Base-by-base conservation (phyloP, 1,139 yeast species). In the Kazachstania sp. region DNA sequence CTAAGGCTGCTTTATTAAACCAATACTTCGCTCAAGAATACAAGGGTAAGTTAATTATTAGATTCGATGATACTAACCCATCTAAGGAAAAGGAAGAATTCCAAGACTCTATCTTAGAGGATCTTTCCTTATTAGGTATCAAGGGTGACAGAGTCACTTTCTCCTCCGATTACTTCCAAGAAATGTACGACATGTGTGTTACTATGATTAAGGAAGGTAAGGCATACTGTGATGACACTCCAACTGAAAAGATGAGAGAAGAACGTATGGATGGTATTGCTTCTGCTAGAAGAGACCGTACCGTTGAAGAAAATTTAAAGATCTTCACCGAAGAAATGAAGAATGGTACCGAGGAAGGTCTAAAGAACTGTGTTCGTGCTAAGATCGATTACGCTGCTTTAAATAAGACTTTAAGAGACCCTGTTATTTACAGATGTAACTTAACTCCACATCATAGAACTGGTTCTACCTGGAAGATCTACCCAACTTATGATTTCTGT, bases 401-500 rank as follows among this genome's bases (percentile, higher is more conserved):
- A 57, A 92, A 92, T 80, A 92, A 92, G 73, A 84, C 97, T 48
- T 72, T 92, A 63, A 84, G 98, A 73, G 98, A 92, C 67, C 97
- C 97, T 40, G 97, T 90, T 51, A 84, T 92, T 58, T 92, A 88
- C 81, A 83, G 98, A 77, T 83, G 95, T 71, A 90, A 90, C 75
- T 72, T 86, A 65, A 87, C 95, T 54, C 97, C 98, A 49, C 98
- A 92, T 66, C 97, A 90, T 72, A 84, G 96, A 71, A 90, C 97
- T 43, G 97, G 97, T 45, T 65, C 82, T 44, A 61, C 73, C 48
- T 92, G 97, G 97, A 92, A 90, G 71, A 79, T 88, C 67, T 92
- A 92, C 72, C 97, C 98, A 62, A 88, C 96, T 45, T 92, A 92
- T 68, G 98, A 92, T 70, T 92, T 92, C 83, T 90, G 97, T 76